Conservation (phyloP, 2,329 filamentous ascomycete genomes). For the Colletotrichum truncatum region DNA sequence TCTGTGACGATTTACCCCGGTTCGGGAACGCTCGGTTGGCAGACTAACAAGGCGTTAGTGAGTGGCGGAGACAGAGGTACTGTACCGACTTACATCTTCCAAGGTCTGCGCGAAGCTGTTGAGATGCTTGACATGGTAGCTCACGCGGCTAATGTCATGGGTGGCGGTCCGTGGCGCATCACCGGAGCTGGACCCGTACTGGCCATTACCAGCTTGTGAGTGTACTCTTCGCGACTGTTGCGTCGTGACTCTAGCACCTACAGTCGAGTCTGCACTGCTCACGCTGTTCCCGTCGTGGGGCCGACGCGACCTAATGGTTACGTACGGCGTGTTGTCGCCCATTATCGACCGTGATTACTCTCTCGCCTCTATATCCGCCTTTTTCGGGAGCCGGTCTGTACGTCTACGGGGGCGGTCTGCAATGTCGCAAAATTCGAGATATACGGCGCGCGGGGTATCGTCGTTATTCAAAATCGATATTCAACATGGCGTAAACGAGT, state of each 20-base stretch:
- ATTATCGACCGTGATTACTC: not conserved
- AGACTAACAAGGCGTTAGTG: constrained; percentile 47
- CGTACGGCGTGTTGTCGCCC: constrained; percentile 52
- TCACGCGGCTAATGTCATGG: constrained; percentile 66
- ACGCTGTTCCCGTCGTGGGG: constrained; percentile 55
- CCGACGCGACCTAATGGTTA: constrained; percentile 61
- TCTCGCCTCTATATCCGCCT: not conserved
- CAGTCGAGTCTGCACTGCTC: constrained; percentile 58
- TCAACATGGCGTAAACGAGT: not conserved
- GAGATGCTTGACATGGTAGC: constrained; percentile 66
- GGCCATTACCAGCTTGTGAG: constrained; percentile 31
- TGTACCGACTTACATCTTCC: constrained; percentile 57
- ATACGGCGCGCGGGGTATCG: not conserved
- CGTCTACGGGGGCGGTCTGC: not conserved
- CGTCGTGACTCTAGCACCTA: constrained; percentile 44
- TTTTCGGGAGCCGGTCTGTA: not conserved
- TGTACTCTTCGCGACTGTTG: constrained; percentile 20
- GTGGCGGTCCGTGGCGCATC: constrained; percentile 55
- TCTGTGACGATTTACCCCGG: constrained; percentile 58
- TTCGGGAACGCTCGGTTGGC: constrained; percentile 66
- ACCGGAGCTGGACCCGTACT: constrained; percentile 55
- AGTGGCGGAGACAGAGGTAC: not conserved
- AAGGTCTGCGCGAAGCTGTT: constrained; percentile 63
- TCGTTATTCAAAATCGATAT: not conserved
- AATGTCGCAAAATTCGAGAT: not conserved